phyloP scores from a whole-genome alignment of 1,284 basidiomycete species.

The Anthracocystis panici-leucophaei region DNA sequence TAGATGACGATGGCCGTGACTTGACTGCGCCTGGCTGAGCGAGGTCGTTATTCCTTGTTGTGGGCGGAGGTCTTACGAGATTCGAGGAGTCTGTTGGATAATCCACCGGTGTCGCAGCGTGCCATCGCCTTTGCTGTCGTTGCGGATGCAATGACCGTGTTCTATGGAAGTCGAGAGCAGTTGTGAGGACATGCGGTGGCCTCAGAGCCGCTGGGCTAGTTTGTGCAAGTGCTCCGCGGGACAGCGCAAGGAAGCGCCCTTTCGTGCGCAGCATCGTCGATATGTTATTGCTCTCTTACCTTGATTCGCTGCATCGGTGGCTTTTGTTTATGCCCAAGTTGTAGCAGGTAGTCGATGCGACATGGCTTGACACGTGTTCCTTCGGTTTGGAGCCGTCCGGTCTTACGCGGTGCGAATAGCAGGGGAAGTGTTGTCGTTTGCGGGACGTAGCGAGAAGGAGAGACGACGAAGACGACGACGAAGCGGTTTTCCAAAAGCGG shows the following conservation, averaged over 20 bases:
- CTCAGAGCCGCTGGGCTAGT: not conserved
- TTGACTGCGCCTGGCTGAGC: not conserved
- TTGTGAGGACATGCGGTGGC: not conserved
- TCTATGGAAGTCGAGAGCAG: not conserved
- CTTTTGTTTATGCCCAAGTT: not conserved
- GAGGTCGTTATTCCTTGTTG: slow-evolving; percentile 1
- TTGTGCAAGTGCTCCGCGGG: not conserved
- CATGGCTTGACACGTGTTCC: not conserved
- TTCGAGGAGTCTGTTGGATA: slow-evolving; percentile 11
- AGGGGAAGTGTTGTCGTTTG: not conserved
- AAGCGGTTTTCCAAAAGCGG: slow-evolving; percentile 20
- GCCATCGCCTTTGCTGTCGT: slow-evolving; percentile 32
- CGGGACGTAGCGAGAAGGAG: not conserved
- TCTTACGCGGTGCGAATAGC: not conserved
- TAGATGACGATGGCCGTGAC: not conserved
- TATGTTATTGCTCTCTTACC: not conserved
- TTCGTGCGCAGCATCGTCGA: not conserved
- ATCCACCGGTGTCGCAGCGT: slow-evolving; percentile 35
- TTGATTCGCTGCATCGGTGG: not conserved
- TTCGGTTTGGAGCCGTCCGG: not conserved
- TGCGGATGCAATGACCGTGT: not conserved
- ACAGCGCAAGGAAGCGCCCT: not conserved
- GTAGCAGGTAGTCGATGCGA: not conserved
- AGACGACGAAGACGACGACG: not conserved
- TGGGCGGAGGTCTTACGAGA: slow-evolving; percentile 8